Conservation (phyloP, 116 monocot species). For the Cymodocea nodosa region DNA sequence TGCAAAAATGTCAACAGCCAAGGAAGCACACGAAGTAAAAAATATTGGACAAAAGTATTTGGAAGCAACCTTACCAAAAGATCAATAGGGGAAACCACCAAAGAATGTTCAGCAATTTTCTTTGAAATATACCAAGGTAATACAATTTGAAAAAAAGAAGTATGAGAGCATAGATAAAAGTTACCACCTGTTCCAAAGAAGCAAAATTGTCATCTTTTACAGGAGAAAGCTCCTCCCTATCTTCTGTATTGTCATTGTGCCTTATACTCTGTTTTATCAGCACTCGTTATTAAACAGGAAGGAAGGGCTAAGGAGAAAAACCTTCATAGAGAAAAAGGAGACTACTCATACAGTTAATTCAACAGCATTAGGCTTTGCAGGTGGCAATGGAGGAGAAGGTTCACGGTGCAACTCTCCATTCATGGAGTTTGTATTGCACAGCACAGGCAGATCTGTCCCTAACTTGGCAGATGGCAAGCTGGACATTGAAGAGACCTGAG, state of each 20-base stretch:
- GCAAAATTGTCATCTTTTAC: constrained; percentile 79
- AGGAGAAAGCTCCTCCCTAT: constrained; percentile 12
- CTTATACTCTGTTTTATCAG: constrained; percentile 5
- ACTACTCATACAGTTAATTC: constrained; percentile 8
- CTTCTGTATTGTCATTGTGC: constrained; percentile 11
- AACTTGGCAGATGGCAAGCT: constrained; percentile 12
- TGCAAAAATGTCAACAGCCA: too few relatives aligned
- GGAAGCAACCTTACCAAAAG: too few relatives aligned
- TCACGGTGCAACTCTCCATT: constrained; percentile 7
- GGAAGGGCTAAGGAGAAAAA: constrained; percentile 12
- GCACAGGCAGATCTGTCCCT: constrained; percentile 18
- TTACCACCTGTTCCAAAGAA: constrained; percentile 73
- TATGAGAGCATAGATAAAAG: neutral
- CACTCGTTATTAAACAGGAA: constrained; percentile 13
- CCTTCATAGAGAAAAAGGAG: constrained; percentile 7
- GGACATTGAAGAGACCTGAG: constrained; percentile 35
- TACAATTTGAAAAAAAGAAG: neutral
- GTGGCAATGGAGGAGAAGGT: constrained; percentile 9
- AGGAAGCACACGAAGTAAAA: too few relatives aligned
- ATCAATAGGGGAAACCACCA: too few relatives aligned
- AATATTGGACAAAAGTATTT: too few relatives aligned
- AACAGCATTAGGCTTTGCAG: neutral
- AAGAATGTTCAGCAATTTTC: neutral
- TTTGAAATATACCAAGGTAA: neutral
- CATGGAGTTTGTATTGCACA: constrained; percentile 11